Evolutionary conservation across 2,329 filamentous ascomycete species (phyloP).

Genomic region (Colletotrichum eleusines): DNA sequence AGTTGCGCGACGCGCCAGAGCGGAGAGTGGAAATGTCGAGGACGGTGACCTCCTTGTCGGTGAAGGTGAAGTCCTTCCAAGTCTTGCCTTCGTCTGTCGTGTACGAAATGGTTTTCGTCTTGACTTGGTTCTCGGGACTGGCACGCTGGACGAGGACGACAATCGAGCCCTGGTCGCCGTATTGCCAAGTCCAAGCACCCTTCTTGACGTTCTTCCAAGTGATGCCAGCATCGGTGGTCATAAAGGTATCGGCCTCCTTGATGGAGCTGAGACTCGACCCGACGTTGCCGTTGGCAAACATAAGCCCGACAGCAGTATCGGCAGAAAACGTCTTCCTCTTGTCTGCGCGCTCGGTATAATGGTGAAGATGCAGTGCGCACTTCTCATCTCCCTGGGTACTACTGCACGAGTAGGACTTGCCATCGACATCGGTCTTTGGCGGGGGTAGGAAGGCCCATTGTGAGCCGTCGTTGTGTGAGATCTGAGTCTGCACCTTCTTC

Average conservation of each 20-base stretch:
- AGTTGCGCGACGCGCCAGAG: constrained; percentile 90
- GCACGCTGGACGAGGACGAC: constrained; percentile 86
- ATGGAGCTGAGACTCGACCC: constrained; percentile 74
- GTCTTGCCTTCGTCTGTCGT: constrained; percentile 83
- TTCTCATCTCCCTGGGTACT: constrained; percentile 68
- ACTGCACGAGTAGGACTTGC: constrained; percentile 78
- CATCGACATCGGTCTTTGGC: constrained; percentile 77
- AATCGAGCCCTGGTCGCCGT: constrained; percentile 93
- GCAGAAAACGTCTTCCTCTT: constrained; percentile 89
- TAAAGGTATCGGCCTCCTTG: constrained; percentile 87
- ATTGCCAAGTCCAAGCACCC: constrained; percentile 92
- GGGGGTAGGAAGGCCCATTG: constrained; percentile 84
- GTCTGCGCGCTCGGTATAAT: constrained; percentile 91
- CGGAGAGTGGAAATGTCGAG: constrained; percentile 88
- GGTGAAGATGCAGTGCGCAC: constrained; percentile 92
- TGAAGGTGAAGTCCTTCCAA: constrained; percentile 83
- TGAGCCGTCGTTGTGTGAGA: constrained; percentile 96
- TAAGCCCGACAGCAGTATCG: constrained; percentile 86
- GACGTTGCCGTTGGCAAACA: constrained; percentile 94
- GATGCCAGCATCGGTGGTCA: constrained; percentile 91
- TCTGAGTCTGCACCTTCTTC: constrained; percentile 90
- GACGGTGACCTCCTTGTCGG: constrained; percentile 77
- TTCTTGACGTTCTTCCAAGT: constrained; percentile 89
- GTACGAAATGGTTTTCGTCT: constrained; percentile 78
- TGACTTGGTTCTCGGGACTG: constrained; percentile 74